A percentile compares a stretch with the other conserved stretches of the same genome.
Conservation (phyloP, 805 yeast genomes). For the Yarrowia sp. region DNA sequence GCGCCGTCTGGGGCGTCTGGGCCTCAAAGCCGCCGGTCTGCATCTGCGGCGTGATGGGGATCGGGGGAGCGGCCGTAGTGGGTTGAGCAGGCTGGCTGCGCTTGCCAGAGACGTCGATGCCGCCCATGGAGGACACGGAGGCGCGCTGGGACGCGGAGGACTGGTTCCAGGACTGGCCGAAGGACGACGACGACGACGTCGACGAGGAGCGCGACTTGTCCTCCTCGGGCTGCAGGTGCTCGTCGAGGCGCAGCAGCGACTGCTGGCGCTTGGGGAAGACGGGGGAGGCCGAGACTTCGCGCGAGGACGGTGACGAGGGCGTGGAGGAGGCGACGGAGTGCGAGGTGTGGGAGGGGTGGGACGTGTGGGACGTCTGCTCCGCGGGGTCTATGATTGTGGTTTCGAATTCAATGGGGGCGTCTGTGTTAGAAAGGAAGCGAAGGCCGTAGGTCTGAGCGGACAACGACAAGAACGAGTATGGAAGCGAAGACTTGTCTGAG, state of each 20-base stretch:
- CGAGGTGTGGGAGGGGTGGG: neutral
- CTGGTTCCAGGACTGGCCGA: conserved; percentile 19
- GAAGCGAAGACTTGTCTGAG: too few species aligned
- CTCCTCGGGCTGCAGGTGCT: neutral
- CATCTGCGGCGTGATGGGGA: conserved; percentile 6
- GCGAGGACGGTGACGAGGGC: neutral
- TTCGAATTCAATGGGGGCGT: conserved; percentile 23
- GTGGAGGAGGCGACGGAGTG: neutral
- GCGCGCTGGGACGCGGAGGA: conserved; percentile 10
- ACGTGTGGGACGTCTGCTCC: neutral
- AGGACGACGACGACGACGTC: conserved; percentile 8
- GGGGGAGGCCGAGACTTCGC: conserved; percentile 11
- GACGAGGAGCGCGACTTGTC: conserved; percentile 5
- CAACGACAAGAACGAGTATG: too few species aligned
- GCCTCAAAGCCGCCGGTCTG: conserved; percentile 5
- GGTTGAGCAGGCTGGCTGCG: neutral
- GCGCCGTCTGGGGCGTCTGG: conserved; percentile 18
- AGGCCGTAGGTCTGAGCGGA: neutral
- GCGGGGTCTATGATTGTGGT: neutral
- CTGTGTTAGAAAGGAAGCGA: neutral
- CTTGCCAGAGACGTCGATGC: neutral
- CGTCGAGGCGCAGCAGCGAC: conserved; percentile 5
- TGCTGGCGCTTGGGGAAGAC: conserved; percentile 15
- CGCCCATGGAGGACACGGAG: neutral
- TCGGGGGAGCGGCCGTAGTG: too few species aligned